These are phyloP conservation scores for Penicillium sp. DNA, from an alignment of 2,329 filamentous ascomycete species.

Conservation along the genomic window DNA sequence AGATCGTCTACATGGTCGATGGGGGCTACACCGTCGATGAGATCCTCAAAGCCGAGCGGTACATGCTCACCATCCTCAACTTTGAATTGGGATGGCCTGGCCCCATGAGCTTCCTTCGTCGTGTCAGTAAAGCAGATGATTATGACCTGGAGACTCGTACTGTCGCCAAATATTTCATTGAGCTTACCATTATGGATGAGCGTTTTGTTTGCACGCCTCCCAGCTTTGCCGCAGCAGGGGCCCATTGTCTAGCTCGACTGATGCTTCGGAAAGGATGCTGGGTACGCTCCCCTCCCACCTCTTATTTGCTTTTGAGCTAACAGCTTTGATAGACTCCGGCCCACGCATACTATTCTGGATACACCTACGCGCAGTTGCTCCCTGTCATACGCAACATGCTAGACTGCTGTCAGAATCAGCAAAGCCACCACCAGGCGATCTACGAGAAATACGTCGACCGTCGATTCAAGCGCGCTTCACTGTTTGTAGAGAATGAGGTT, in stretches of 20 bases:
- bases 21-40: slow-evolving; percentile 84
- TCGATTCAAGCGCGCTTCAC: slow-evolving; percentile 80
- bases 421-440: slow-evolving; percentile 79
- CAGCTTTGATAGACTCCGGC: slow-evolving; percentile 62
- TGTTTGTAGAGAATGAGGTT: slow-evolving; percentile 75
- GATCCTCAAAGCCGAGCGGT: slow-evolving; percentile 94
- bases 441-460: slow-evolving; percentile 90
- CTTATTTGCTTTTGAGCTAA: slow-evolving; percentile 19
- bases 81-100: slow-evolving; percentile 98
- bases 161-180: slow-evolving; percentile 95
- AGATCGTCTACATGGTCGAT: slow-evolving; percentile 99
- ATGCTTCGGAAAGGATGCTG: slow-evolving; percentile 90
- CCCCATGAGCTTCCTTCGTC: slow-evolving; percentile 94
- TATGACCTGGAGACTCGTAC: slow-evolving; percentile 95
- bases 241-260: slow-evolving; percentile 85
- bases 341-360: slow-evolving; percentile 90
- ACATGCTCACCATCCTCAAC: slow-evolving; percentile 95
- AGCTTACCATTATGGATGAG: slow-evolving; percentile 97
- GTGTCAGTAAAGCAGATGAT: slow-evolving; percentile 97
- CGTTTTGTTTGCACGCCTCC: slow-evolving; percentile 89
- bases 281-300: slow-evolving; percentile 59
- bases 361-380: slow-evolving; percentile 81
- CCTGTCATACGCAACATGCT: slow-evolving; percentile 75
- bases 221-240: slow-evolving; percentile 86
- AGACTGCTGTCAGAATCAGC: slow-evolving; percentile 81